These are phyloP conservation scores for Fusarium domesticum DNA, from an alignment of 2,329 filamentous ascomycete species.

Conservation along the genomic window DNA sequence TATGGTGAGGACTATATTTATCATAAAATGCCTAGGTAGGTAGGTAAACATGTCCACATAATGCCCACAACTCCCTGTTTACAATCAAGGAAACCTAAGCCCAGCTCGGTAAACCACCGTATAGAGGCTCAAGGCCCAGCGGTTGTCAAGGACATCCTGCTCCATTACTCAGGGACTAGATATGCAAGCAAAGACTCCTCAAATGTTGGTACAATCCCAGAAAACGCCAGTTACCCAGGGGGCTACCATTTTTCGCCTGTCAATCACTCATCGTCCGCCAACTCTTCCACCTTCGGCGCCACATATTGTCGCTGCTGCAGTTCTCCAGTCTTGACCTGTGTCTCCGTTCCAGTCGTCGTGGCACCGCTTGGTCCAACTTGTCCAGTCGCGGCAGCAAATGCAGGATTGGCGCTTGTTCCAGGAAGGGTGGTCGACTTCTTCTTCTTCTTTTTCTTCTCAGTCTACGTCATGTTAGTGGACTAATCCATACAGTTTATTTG, in stretches of 20 bases:
- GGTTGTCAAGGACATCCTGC: constrained; percentile 6
- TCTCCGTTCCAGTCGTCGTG: constrained; percentile 56
- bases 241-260: constrained; percentile 13
- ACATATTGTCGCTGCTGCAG: constrained; percentile 45
- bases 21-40: too few relatives aligned
- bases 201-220: constrained; percentile 23
- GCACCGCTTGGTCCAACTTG: constrained; percentile 51
- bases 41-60: too few relatives aligned
- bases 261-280: constrained; percentile 48
- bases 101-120: too few relatives aligned
- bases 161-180: constrained; percentile 16
- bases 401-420: constrained; percentile 35
- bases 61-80: too few relatives aligned
- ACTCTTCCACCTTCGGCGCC: constrained; percentile 53
- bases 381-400: constrained; percentile 53
- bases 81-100: too few relatives aligned
- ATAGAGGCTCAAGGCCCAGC: not conserved
- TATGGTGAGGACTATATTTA: too few relatives aligned
- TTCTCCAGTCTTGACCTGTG: constrained; percentile 47
- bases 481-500: not conserved
- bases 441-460: constrained; percentile 51
- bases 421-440: constrained; percentile 48
- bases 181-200: constrained; percentile 11
- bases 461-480: constrained; percentile 27
- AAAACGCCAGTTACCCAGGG: constrained; percentile 22